Percentiles rank a stretch among this genome's conserved stretches.
These are phyloP conservation scores for Chaetoceros muelleri DNA, from an alignment of 108 stramenopile genomes.

Conservation along the genomic window DNA sequence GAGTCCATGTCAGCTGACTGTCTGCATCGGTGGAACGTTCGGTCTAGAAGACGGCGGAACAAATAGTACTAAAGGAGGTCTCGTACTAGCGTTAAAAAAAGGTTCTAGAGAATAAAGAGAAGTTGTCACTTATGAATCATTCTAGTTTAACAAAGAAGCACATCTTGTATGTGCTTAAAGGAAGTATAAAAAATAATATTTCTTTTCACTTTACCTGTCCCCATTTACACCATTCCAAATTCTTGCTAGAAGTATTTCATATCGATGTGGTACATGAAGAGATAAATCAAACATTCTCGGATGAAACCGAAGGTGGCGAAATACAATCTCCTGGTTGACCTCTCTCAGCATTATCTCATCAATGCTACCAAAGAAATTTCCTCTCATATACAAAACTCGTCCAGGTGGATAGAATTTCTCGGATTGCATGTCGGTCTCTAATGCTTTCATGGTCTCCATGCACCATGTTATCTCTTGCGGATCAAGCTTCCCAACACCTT, in stretches of 20 bases:
- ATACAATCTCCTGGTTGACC: conserved; percentile 19
- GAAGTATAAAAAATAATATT: no score
- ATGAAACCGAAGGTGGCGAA: conserved; percentile 31
- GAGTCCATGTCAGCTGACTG: conserved; percentile 63
- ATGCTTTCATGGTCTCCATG: conserved; percentile 21
- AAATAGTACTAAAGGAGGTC: conserved; percentile 23
- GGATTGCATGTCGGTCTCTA: conserved; percentile 26
- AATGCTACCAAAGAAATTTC: conserved; percentile 1
- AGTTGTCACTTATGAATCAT: no score
- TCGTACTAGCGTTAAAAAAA: conserved; percentile 29
- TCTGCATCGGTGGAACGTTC: conserved; percentile 34
- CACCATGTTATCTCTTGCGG: conserved; percentile 31
- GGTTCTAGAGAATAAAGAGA: no score
- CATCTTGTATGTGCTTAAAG: no score
- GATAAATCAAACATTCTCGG: conserved; percentile 57
- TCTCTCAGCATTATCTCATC: neutral
- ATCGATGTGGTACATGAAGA: conserved; percentile 48
- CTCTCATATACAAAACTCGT: conserved; percentile 12
- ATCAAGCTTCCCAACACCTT: conserved; percentile 12
- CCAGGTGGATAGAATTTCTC: conserved; percentile 67
- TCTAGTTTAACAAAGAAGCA: no score
- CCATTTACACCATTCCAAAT: conserved; percentile 3
- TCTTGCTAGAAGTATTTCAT: conserved; percentile 28
- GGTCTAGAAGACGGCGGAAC: conserved; percentile 12
- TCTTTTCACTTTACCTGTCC: neutral